Percentiles rank a stretch among this genome's conserved stretches.
Evolutionary conservation across 2,329 filamentous ascomycete genomes (phyloP).

Genomic region (Tolypocladium pustulatum): DNA sequence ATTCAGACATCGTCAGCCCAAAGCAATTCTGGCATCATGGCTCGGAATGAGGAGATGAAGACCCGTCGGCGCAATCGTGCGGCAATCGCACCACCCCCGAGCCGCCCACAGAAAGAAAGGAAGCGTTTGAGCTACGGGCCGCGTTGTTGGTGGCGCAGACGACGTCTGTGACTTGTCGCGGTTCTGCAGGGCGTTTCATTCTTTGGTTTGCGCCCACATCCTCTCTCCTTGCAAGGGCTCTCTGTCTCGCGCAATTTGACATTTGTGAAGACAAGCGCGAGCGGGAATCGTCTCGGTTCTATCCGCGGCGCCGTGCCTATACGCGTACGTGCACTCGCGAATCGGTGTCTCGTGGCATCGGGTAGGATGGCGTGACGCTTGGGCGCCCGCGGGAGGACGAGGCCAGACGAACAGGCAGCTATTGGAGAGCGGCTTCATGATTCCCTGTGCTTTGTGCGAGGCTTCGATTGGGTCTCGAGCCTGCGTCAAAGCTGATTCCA

Average conservation of each 20-base stretch:
- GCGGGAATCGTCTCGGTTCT: neutral
- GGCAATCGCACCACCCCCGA: neutral
- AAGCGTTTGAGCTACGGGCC: neutral
- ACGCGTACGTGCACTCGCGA: neutral
- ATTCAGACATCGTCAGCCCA: neutral
- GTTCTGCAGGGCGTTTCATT: constrained; percentile 15
- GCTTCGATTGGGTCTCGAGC: neutral
- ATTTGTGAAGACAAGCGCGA: neutral
- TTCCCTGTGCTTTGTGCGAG: neutral
- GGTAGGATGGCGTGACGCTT: neutral
- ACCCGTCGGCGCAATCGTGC: neutral
- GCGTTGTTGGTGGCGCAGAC: constrained; percentile 9
- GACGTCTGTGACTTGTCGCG: constrained; percentile 17
- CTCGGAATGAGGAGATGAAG: neutral
- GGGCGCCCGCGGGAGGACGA: neutral
- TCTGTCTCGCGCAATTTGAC: neutral
- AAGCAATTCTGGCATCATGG: neutral
- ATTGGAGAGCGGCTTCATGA: neutral
- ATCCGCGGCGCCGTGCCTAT: neutral
- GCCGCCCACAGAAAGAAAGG: neutral
- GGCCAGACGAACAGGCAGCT: neutral
- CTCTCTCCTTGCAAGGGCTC: neutral
- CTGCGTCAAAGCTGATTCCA: neutral
- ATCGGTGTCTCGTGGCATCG: neutral
- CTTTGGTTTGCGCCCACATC: constrained; percentile 2